Conservation (phyloP, 176 grass and related monocot genomes). For the Lolium perenne region DNA sequence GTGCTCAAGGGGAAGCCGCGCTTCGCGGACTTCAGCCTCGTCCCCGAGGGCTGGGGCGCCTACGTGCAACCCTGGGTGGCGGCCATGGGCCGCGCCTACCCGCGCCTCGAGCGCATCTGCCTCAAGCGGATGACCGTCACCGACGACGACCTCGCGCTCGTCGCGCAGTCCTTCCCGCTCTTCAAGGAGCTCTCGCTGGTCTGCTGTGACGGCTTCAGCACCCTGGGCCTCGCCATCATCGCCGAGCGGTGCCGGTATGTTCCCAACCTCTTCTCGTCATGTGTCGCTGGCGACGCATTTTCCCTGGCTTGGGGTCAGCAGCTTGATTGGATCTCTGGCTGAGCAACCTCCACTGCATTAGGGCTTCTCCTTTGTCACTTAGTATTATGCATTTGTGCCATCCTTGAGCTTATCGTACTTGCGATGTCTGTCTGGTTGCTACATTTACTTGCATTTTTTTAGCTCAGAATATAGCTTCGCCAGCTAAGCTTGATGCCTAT, state of each 20-base stretch:
- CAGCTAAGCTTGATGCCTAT: neutral
- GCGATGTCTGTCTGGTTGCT: neutral
- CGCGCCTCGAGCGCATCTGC: conserved; percentile 60
- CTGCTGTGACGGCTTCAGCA: conserved; percentile 67
- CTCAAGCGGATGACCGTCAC: conserved; percentile 70
- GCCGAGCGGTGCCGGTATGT: conserved; percentile 63
- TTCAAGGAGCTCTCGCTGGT: conserved; percentile 60
- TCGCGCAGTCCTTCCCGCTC: conserved; percentile 56
- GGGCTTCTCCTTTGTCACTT: neutral
- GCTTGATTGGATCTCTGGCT: neutral
- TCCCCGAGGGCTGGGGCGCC: conserved; percentile 63
- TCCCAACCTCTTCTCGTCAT: neutral
- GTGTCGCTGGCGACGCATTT: conserved; percentile 1
- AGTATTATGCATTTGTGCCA: neutral
- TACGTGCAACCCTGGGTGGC: conserved; percentile 56
- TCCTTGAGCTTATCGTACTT: neutral
- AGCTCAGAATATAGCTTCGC: neutral
- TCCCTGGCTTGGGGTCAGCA: neutral
- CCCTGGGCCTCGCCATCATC: conserved; percentile 59
- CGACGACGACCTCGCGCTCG: conserved; percentile 52
- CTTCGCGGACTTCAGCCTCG: conserved; percentile 72
- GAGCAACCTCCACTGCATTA: neutral
- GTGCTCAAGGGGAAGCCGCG: conserved; percentile 76
- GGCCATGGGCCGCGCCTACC: conserved; percentile 50
- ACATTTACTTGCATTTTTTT: conserved; percentile 2